Base-by-base conservation (phyloP, 1,284 basidiomycete species). In the Chalciporus piperatoides region DNA sequence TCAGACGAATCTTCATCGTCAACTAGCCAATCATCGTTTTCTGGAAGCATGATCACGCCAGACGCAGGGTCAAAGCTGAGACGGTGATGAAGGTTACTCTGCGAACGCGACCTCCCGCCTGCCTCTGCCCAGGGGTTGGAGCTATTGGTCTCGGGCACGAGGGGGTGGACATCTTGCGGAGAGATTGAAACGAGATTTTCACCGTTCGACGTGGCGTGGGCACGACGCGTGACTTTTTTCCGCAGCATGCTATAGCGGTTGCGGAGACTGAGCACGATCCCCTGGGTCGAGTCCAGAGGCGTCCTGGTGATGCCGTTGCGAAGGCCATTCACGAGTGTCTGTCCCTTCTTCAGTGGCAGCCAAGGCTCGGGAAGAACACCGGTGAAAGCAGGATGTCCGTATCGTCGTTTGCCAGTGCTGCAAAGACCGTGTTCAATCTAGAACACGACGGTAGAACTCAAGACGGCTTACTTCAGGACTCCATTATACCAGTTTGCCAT, bases 401-500 rank as follows among this genome's bases (percentile, higher is more conserved):
- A 97, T 46, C 92, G 81, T 44, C 86, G 73, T 63, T 90, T 90
- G 3, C 90, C 90, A 10, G 90, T 92, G 60, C 87, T 90, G 49
- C n/a, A 0, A 52, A 39, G 19, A 33, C 33, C 11, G 6, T 15
- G 43, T 32, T 48, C 52, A 51, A 25, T 35, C 3, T 25, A 6
- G 15, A 14, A 15, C 44, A n/a, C 24, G 3, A 2, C 2, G n/a
- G 6, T 12, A 41, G 6, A 5, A n/a, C 14, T 10, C 5, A 41
- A 14, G n/a, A 27, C 3, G 28, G 67, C 81, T 58, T 68, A 85
- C 91, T 95, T 95, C 6, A 97, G 75, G 8, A 96, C 90, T 0
- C 93, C 93, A 41, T 77, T 79, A 63, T 92, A 96, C 81, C 91
- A 94, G 61, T 90, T 90, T 10, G 88, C 85, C 90, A 97, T 93